Percentiles rank a stretch among this genome's conserved stretches.
These are phyloP conservation scores for Fusarium armeniacum DNA, from an alignment of 2,329 filamentous ascomycete species.

Conservation along the genomic window DNA sequence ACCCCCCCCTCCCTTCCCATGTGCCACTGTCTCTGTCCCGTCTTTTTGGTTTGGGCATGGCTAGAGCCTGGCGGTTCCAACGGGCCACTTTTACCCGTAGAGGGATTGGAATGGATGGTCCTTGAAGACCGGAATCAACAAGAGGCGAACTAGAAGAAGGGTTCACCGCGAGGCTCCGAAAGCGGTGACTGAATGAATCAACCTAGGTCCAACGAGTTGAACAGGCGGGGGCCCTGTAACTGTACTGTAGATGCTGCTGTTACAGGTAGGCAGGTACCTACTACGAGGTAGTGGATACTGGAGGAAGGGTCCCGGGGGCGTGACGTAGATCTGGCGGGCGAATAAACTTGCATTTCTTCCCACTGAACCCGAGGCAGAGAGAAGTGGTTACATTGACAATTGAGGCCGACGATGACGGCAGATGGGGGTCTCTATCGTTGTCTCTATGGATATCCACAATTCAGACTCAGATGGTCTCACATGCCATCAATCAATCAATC, in stretches of 20 bases:
- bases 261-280: background rate
- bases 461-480: background rate
- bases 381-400: slow-evolving; percentile 22
- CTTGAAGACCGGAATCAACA: slow-evolving; percentile 40
- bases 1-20: slow-evolving; percentile 38
- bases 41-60: slow-evolving; percentile 13
- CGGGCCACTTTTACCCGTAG: slow-evolving; percentile 50
- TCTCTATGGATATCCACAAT: background rate
- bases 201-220: slow-evolving; percentile 16
- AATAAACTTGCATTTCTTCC: slow-evolving; percentile 32
- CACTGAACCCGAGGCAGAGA: slow-evolving; percentile 33
- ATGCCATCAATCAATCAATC: slow-evolving; percentile 6
- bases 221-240: slow-evolving; percentile 1
- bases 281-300: background rate
- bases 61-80: slow-evolving; percentile 14
- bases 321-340: slow-evolving; percentile 46
- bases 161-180: slow-evolving; percentile 50
- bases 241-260: background rate
- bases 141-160: slow-evolving; percentile 16
- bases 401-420: slow-evolving; percentile 45
- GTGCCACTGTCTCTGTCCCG: slow-evolving; percentile 17
- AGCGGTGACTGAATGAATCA: slow-evolving; percentile 41
- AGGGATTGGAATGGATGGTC: slow-evolving; percentile 26
- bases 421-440: slow-evolving; percentile 14
- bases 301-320: slow-evolving; percentile 27